These are phyloP conservation scores for Lactarius vividus DNA, from an alignment of 768 basidiomycete genomes.

Conservation along the genomic window DNA sequence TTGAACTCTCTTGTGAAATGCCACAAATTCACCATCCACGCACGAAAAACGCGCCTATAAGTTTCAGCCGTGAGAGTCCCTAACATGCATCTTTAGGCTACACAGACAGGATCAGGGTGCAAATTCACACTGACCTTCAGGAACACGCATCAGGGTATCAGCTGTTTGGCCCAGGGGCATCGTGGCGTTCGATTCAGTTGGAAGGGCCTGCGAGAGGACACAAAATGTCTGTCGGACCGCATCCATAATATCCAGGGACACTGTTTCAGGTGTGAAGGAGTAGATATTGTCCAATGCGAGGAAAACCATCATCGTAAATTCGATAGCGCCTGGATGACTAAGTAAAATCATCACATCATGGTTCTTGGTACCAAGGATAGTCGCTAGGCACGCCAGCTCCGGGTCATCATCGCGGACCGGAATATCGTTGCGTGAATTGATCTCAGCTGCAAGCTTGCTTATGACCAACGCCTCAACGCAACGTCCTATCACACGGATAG, in stretches of 20 bases:
- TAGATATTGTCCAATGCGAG: background rate
- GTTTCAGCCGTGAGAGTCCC: background rate
- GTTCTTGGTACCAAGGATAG: background rate
- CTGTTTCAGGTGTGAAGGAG: too few relatives aligned
- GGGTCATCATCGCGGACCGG: too few relatives aligned
- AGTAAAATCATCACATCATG: background rate
- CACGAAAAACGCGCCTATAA: background rate
- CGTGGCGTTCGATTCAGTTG: background rate
- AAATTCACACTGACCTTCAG: background rate
- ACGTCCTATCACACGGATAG: background rate
- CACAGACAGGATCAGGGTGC: background rate
- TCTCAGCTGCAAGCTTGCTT: background rate
- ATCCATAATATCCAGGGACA: background rate
- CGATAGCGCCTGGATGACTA: background rate
- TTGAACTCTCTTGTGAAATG: background rate
- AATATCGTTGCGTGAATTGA: background rate
- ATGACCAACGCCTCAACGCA: background rate
- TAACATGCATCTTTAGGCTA: background rate
- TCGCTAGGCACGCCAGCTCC: background rate
- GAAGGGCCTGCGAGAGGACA: background rate
- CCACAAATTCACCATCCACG: slow-evolving; percentile 4
- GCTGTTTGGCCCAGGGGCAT: background rate
- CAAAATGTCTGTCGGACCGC: background rate
- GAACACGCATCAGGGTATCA: background rate
- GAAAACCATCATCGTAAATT: background rate